Base-by-base conservation (phyloP, 1,139 yeast genomes). In the Arxiozyma bovina region DNA sequence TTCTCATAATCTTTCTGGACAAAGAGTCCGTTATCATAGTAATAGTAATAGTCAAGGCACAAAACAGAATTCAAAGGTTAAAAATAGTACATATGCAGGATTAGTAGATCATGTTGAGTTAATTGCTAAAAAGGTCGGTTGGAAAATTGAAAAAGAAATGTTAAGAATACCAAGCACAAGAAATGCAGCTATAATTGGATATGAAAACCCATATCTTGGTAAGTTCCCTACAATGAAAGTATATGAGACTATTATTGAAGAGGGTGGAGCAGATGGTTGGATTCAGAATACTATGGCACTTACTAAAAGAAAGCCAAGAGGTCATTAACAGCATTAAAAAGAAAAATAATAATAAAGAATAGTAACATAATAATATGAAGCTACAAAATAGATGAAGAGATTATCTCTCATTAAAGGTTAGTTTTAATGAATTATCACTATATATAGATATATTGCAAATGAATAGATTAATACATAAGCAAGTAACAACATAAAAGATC, bases 251-350 rank as follows among this genome's bases (percentile, higher is more conserved):
- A 66, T 90, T 27, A 78, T 80, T 7, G 71, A 79, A 62, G 95
- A 88, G 65, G 96, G 96, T 4, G 96, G 96, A 4, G 91, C 94
- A 1, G 90, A 85, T 55, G 88, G 90, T 0, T 91, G 96, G 96
- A 86, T 89, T 11, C 91, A 85, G 63, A 83, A 83, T 63, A 78
- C 88, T 17, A 78, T 86, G 80, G 76, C 80, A 4, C 72, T 87
- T 63, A 81, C 82, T 78, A 83, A 65, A 50, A 61, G 61, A 42
- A 61, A 60, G 25, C 70, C 70, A 48, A 62, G 70, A 54, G 59
- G 59, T 25, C 71, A 67, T 54, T 67, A 43, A 38, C n/a, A 8
- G 0, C n/a, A 6, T 34, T 21, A 9, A 15, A 21, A n/a, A 7
- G 20, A n/a, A 27, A 22, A 17, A 7, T 4, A 23, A 23, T 23